Evolutionary conservation across 176 grass and related monocot species (phyloP).

Genomic region (Musa acuminata): DNA sequence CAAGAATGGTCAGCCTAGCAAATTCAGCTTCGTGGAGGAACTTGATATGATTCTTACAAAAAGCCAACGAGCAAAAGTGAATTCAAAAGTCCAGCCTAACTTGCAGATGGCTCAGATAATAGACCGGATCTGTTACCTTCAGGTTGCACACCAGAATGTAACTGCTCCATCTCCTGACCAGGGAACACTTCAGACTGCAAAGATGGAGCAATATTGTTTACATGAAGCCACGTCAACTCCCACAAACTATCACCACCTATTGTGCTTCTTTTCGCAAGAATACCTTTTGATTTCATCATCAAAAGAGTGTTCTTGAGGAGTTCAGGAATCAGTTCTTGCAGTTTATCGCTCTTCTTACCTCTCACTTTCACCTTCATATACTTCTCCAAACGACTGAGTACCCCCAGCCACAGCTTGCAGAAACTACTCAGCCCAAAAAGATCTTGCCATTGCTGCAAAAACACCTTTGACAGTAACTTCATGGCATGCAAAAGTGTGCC

Average conservation of each 20-base stretch:
- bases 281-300: conserved; percentile 75
- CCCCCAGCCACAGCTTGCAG: conserved; percentile 67
- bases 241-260: conserved; percentile 50
- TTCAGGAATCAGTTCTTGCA: conserved; percentile 89
- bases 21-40: not conserved
- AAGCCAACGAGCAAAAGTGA: not conserved
- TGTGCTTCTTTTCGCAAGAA: conserved; percentile 38
- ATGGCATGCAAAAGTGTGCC: conserved; percentile 66
- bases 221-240: conserved; percentile 73
- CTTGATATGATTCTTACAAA: not conserved
- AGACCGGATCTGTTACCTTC: not conserved
- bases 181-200: conserved; percentile 65
- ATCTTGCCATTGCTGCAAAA: conserved; percentile 75
- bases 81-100: not conserved
- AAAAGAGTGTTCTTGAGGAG: conserved; percentile 83
- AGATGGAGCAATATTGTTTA: conserved; percentile 52
- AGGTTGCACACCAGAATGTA: conserved; percentile 4
- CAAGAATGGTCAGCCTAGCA: not conserved
- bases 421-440: conserved; percentile 51
- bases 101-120: not conserved
- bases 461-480: conserved; percentile 76
- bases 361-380: conserved; percentile 75
- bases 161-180: conserved; percentile 24
- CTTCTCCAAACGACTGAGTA: conserved; percentile 75
- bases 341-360: conserved; percentile 77